These are phyloP conservation scores for Fusarium sarcochroum DNA, from an alignment of 2,329 filamentous ascomycete species.

Conservation along the genomic window DNA sequence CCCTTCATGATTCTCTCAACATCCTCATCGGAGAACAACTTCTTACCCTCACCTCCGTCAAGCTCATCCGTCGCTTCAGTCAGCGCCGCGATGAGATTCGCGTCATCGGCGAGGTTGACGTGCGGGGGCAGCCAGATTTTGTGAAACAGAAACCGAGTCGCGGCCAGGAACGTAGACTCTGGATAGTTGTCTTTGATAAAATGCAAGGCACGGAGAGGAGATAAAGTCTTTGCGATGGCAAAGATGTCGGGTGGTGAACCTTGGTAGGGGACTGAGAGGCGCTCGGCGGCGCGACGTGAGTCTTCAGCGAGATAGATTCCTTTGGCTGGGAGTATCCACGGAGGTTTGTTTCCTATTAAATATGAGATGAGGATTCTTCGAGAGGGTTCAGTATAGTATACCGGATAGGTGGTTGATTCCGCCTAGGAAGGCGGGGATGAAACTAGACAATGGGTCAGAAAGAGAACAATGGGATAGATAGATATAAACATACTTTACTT, in stretches of 20 bases:
- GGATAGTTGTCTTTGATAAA: slow-evolving; percentile 74
- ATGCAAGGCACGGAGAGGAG: slow-evolving; percentile 76
- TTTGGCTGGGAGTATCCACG: slow-evolving; percentile 80
- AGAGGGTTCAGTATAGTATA: slow-evolving; percentile 46
- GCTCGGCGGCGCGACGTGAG: slow-evolving; percentile 55
- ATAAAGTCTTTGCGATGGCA: slow-evolving; percentile 58
- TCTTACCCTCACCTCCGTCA: slow-evolving; percentile 38
- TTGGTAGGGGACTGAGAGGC: slow-evolving; percentile 56
- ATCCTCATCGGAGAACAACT: slow-evolving; percentile 66
- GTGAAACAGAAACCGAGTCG: slow-evolving; percentile 69
- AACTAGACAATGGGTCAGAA: slow-evolving; percentile 58
- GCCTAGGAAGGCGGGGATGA: slow-evolving; percentile 80
- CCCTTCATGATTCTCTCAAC: slow-evolving; percentile 69
- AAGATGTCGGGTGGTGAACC: slow-evolving; percentile 61
- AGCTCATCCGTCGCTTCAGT: slow-evolving; percentile 49
- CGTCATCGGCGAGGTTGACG: slow-evolving; percentile 71
- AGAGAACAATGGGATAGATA: not conserved
- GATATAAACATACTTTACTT: slow-evolving; percentile 71
- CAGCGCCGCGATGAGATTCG: slow-evolving; percentile 61
- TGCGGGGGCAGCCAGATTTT: slow-evolving; percentile 74
- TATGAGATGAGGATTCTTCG: slow-evolving; percentile 12
- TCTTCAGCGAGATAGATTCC: slow-evolving; percentile 67
- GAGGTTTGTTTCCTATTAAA: slow-evolving; percentile 77
- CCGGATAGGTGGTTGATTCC: slow-evolving; percentile 73
- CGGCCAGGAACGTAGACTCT: slow-evolving; percentile 62